Evolutionary conservation across 1,284 basidiomycete species (phyloP).

Genomic region (Sporisorium graminicola): DNA sequence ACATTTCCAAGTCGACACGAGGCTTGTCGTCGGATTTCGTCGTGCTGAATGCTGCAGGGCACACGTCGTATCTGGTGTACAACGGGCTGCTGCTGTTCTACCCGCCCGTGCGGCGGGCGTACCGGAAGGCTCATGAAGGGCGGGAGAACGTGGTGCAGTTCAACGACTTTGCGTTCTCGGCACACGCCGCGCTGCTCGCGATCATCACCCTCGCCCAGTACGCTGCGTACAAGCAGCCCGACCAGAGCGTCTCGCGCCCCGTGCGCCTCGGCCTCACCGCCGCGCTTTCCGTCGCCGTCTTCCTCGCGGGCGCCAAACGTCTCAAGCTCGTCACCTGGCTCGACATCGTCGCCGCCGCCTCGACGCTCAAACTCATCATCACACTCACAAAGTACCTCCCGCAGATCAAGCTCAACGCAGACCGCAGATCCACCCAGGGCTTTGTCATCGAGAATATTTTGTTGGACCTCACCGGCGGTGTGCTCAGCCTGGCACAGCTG

Average conservation of each 20-base stretch:
- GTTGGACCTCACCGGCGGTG: conserved; percentile 69
- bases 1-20: conserved; percentile 21
- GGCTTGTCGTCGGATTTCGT: conserved; percentile 63
- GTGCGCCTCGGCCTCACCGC: conserved; percentile 16
- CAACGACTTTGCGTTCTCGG: conserved; percentile 57
- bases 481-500: conserved; percentile 64
- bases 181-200: conserved; percentile 47
- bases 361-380: conserved; percentile 70
- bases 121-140: conserved; percentile 45
- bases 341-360: conserved; percentile 56
- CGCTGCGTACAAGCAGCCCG: background rate
- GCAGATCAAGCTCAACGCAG: conserved; percentile 68
- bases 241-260: conserved; percentile 11
- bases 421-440: conserved; percentile 68
- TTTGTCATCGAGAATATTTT: conserved; percentile 71
- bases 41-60: conserved; percentile 57
- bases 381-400: conserved; percentile 68
- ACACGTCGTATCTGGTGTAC: conserved; percentile 54
- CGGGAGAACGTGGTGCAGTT: conserved; percentile 50
- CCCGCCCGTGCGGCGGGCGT: conserved; percentile 45
- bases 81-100: conserved; percentile 49
- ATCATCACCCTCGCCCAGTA: conserved; percentile 27
- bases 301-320: conserved; percentile 15
- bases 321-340: conserved; percentile 32
- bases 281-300: conserved; percentile 11